These are phyloP conservation scores for Beauveria sp. DNA, from an alignment of 2,329 filamentous ascomycete species.

Conservation along the genomic window DNA sequence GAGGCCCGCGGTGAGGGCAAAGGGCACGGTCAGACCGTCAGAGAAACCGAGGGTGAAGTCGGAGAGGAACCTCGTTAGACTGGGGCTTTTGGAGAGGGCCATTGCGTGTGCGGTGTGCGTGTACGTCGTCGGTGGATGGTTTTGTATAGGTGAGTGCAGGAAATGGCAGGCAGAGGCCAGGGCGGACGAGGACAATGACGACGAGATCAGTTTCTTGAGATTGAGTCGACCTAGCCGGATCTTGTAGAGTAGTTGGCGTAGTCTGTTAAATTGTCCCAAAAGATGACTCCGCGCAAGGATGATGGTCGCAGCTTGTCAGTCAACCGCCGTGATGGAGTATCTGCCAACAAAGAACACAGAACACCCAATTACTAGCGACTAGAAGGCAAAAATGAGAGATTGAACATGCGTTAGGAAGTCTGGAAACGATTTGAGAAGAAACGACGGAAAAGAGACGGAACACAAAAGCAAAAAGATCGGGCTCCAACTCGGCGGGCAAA, in stretches of 20 bases:
- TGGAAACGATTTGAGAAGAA: background rate
- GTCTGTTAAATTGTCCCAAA: background rate
- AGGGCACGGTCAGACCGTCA: conserved; percentile 68
- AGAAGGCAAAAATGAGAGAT: background rate
- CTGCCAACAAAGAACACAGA: background rate
- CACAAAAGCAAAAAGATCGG: background rate
- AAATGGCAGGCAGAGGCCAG: background rate
- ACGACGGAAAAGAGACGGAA: background rate
- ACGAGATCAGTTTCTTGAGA: background rate
- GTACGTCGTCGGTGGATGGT: background rate
- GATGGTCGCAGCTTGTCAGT: too few relatives aligned
- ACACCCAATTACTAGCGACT: background rate
- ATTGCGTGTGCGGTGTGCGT: conserved; percentile 10
- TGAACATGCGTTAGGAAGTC: background rate
- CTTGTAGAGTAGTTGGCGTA: background rate
- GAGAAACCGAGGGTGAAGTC: conserved; percentile 68
- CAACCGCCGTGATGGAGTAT: too few relatives aligned
- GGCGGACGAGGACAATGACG: background rate
- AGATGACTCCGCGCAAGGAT: too few relatives aligned
- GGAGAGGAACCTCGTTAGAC: conserved; percentile 38
- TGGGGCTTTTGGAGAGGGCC: conserved; percentile 20
- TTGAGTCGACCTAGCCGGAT: background rate
- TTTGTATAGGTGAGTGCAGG: background rate
- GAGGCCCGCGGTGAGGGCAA: conserved; percentile 65
- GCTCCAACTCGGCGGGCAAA: background rate